Evolutionary conservation across 2,329 filamentous ascomycete species (phyloP).

Genomic region (Trichoderma atrobrunneum): DNA sequence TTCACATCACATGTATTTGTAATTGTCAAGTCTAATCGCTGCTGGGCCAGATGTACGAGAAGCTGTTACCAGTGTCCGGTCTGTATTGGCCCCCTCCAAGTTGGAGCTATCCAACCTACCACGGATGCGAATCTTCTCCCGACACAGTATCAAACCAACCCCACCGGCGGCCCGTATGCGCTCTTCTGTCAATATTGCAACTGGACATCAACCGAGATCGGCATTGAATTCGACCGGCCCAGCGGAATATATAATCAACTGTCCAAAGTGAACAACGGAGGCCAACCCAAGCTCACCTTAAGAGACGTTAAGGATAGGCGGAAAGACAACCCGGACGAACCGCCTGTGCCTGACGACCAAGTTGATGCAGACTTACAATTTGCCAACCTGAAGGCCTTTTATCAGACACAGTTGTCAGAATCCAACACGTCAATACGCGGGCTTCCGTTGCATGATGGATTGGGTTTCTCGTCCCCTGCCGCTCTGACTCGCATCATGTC

Average conservation of each 20-base stretch:
- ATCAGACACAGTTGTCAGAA: slow-evolving; percentile 72
- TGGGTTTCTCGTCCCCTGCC: slow-evolving; percentile 70
- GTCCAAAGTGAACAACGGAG: slow-evolving; percentile 64
- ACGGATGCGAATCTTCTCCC: slow-evolving; percentile 45
- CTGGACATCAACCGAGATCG: slow-evolving; percentile 88
- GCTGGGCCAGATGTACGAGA: slow-evolving; percentile 67
- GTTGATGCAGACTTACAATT: slow-evolving; percentile 70
- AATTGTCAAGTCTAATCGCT: neutral
- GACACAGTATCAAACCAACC: slow-evolving; percentile 36
- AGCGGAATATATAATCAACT: slow-evolving; percentile 84
- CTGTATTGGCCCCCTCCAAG: slow-evolving; percentile 76
- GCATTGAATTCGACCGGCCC: slow-evolving; percentile 83
- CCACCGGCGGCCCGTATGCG: slow-evolving; percentile 61
- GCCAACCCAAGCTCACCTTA: slow-evolving; percentile 47
- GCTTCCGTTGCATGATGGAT: slow-evolving; percentile 37
- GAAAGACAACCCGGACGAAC: slow-evolving; percentile 43
- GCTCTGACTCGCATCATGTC: slow-evolving; percentile 88
- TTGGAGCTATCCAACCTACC: slow-evolving; percentile 65
- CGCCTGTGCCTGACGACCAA: slow-evolving; percentile 41
- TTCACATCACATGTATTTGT: neutral
- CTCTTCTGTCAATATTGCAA: slow-evolving; percentile 87
- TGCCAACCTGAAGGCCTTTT: slow-evolving; percentile 72
- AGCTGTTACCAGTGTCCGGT: slow-evolving; percentile 95
- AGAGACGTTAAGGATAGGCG: slow-evolving; percentile 53
- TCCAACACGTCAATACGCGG: slow-evolving; percentile 52